These are phyloP conservation scores for Ormosia emarginata DNA, from an alignment of 306 rosid genomes.

Conservation along the genomic window DNA sequence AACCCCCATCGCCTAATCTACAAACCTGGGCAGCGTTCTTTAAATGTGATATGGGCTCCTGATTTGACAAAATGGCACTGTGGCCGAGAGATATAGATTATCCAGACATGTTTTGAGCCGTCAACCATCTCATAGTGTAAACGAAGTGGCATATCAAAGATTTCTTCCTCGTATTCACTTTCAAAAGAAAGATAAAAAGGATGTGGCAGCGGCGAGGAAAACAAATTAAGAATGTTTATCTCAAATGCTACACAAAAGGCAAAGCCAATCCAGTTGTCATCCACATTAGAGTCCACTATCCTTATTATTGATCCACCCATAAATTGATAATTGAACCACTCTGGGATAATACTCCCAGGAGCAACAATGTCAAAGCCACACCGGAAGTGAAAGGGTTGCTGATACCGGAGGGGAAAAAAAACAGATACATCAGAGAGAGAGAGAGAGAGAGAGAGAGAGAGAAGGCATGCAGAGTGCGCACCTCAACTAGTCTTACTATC, in stretches of 20 bases:
- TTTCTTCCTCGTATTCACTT: neutral
- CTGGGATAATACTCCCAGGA: neutral
- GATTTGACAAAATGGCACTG: slow-evolving; percentile 9
- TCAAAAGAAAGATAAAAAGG: no score
- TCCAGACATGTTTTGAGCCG: neutral
- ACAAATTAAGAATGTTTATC: neutral
- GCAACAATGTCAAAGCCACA: slow-evolving; percentile 12
- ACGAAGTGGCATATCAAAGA: neutral
- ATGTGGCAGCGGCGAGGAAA: neutral
- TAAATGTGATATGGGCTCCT: neutral
- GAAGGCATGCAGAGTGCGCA: no score
- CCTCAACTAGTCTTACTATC: neutral
- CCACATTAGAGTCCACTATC: neutral
- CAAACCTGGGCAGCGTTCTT: neutral
- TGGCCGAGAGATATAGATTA: neutral
- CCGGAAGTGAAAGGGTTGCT: neutral
- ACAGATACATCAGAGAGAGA: neutral
- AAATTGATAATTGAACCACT: neutral
- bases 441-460: no score
- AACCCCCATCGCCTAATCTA: neutral
- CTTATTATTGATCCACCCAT: neutral
- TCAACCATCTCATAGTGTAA: neutral
- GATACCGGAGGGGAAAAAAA: neutral
- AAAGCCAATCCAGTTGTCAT: neutral
- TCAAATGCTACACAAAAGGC: neutral